Conservation (phyloP, 805 yeast species). For the Candida pini region DNA sequence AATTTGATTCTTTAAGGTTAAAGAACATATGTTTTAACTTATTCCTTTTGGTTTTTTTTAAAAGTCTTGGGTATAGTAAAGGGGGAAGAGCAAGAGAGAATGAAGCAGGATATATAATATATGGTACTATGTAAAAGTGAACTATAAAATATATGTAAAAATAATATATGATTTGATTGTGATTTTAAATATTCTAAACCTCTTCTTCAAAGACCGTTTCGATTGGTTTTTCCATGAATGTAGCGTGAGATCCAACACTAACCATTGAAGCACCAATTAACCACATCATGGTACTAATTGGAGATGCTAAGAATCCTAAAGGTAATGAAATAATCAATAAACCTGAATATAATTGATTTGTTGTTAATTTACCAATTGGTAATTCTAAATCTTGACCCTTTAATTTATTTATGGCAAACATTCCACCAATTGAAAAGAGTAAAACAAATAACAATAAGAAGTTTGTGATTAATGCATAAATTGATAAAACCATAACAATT, state of each 20-base stretch:
- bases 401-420: constrained; percentile 71
- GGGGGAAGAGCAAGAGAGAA: constrained; percentile 1
- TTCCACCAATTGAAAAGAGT: constrained; percentile 64
- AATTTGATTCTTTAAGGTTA: no score
- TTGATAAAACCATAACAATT: constrained; percentile 63
- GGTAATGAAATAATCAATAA: constrained; percentile 63
- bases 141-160: no score
- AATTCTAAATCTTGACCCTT: constrained; percentile 79
- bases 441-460: constrained; percentile 79
- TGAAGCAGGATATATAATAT: background rate
- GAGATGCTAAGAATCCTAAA: constrained; percentile 33
- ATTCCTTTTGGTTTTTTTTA: no score
- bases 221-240: constrained; percentile 93
- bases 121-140: no score
- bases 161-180: background rate
- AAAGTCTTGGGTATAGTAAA: no score
- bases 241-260: constrained; percentile 82
- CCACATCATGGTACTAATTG: constrained; percentile 88
- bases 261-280: constrained; percentile 90
- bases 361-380: constrained; percentile 67
- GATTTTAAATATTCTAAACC: constrained; percentile 24
- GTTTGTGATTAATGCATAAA: constrained; percentile 87
- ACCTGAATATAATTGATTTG: constrained; percentile 86
- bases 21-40: no score
- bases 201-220: constrained; percentile 92